Evolutionary conservation across 2,329 filamentous ascomycete species (phyloP).

Genomic region (Diaporthe sp.): DNA sequence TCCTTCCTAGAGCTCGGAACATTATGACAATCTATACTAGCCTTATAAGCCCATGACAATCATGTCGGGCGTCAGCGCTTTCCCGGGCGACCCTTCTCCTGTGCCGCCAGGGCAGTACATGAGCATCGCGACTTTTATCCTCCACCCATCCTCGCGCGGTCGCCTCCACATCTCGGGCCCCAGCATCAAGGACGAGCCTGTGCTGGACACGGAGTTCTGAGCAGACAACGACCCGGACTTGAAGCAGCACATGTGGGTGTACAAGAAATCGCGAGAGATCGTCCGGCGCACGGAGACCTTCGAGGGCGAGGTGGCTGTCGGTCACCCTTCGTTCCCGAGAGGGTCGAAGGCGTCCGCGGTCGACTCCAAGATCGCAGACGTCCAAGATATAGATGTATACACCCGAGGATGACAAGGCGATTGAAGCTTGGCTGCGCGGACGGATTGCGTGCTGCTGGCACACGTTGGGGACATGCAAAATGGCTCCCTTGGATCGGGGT

Average conservation of each 20-base stretch:
- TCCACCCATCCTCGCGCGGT: slow-evolving; percentile 73
- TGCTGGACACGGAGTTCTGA: slow-evolving; percentile 57
- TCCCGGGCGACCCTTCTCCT: slow-evolving; percentile 57
- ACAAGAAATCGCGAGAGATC: slow-evolving; percentile 76
- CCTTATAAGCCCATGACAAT: slow-evolving; percentile 61
- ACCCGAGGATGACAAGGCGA: slow-evolving; percentile 61
- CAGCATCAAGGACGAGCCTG: slow-evolving; percentile 52
- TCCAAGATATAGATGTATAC: slow-evolving; percentile 60
- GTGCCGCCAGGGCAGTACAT: slow-evolving; percentile 63
- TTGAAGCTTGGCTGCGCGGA: slow-evolving; percentile 57
- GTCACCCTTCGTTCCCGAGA: slow-evolving; percentile 60
- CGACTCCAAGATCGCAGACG: neutral
- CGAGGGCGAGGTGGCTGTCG: slow-evolving; percentile 57
- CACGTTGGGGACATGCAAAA: slow-evolving; percentile 60
- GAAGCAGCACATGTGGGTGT: slow-evolving; percentile 71
- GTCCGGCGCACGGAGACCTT: slow-evolving; percentile 67
- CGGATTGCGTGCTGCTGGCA: slow-evolving; percentile 58
- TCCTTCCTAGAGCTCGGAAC: no score
- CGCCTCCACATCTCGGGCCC: slow-evolving; percentile 70
- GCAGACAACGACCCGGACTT: slow-evolving; percentile 67
- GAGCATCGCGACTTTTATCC: slow-evolving; percentile 65
- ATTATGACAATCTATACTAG: no score
- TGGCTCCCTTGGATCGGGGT: slow-evolving; percentile 55
- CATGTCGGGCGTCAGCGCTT: slow-evolving; percentile 54
- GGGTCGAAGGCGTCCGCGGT: slow-evolving; percentile 15